Percentiles rank a stretch among this genome's conserved stretches.
phyloP scores from a whole-genome alignment of 2,329 filamentous ascomycete genomes.

The Colletotrichum orbiculare region DNA sequence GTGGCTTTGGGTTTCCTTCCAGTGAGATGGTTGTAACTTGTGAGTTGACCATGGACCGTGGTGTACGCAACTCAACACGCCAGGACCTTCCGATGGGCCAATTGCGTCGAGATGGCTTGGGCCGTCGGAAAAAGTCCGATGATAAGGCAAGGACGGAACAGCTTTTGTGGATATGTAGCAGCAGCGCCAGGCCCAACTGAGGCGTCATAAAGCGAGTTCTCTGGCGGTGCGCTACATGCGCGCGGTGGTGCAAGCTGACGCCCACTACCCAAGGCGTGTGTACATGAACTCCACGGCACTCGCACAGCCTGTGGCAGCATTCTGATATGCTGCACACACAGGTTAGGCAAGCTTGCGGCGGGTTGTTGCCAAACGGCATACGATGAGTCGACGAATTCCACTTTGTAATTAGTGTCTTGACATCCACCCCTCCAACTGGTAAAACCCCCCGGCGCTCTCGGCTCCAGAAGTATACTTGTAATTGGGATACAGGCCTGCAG shows the following conservation, averaged over 20 bases:
- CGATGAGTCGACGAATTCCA: conserved; percentile 7
- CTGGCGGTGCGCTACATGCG: conserved; percentile 13
- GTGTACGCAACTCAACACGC: too few relatives aligned
- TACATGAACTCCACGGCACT: too few relatives aligned
- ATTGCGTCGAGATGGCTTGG: not conserved
- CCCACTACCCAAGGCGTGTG: too few relatives aligned
- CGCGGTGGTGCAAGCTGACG: not conserved
- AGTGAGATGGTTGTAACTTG: too few relatives aligned
- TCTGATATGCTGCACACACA: not conserved
- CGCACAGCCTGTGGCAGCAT: too few relatives aligned
- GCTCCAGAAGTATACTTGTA: conserved; percentile 11
- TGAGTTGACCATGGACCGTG: too few relatives aligned
- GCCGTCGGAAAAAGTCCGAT: conserved; percentile 29
- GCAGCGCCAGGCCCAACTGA: not conserved
- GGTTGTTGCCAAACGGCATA: conserved; percentile 10
- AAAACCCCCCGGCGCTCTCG: conserved; percentile 16
- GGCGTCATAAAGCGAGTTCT: conserved; percentile 10
- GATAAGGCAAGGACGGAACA: too few relatives aligned
- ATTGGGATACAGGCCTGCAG: conserved; percentile 27
- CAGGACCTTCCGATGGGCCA: too few relatives aligned
- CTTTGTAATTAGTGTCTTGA: too few relatives aligned
- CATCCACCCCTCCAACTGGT: conserved; percentile 7
- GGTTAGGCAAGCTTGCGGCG: not conserved
- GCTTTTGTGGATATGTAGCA: too few relatives aligned
- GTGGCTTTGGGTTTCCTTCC: not conserved